Evolutionary conservation across 129 eudicot species (phyloP), one percentile per base, ranked within the genome.

Genomic region (Chrysanthemum lavandulifolium): DNA sequence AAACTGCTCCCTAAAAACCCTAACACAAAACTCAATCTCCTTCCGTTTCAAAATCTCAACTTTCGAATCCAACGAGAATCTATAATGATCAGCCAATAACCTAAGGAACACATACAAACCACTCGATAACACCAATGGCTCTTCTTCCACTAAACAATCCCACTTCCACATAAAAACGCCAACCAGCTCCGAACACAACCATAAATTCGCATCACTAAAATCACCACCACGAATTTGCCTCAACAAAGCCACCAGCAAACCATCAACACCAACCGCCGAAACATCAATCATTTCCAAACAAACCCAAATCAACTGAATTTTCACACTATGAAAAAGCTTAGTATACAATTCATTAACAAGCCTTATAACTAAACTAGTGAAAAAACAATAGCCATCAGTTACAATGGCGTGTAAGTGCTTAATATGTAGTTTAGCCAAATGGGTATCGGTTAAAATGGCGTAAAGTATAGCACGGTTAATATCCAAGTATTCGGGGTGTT

Each of bases 321-420:
- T 85, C 5, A 77, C 89, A 19, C 68, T 70, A 6, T 84, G 88
- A 7, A 83, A 43, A 43, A 87, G 67, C 54, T 87, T 90, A 9
- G 23, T 40, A 59, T 85, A 91, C 64, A 87, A 74, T 7, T 78
- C 86, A 78, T 82, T 79, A 65, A 91, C 97, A 54, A 82, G 52
- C n/a, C 27, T 79, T 25, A 73, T 61, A n/a, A 87, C 83, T 48
- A 77, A 31, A 74, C 57, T 52, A 1, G 87, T 85, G 66, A 91
- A 87, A 16, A 75, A 85, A 31, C 56, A 25, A 33, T 87, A 91
- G 10, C 97, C 95, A 78, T 91, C 97, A 36, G 69, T 83, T 23
- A 87, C 72, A 27, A 85, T 82, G 40, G 82, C 91, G 59, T 87
- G 97, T 71, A 87, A 84, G 67, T 87, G 91, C 85, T 91, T 87